Conservation (phyloP, 1,284 basidiomycete species). For the Volvariella surrecta region DNA sequence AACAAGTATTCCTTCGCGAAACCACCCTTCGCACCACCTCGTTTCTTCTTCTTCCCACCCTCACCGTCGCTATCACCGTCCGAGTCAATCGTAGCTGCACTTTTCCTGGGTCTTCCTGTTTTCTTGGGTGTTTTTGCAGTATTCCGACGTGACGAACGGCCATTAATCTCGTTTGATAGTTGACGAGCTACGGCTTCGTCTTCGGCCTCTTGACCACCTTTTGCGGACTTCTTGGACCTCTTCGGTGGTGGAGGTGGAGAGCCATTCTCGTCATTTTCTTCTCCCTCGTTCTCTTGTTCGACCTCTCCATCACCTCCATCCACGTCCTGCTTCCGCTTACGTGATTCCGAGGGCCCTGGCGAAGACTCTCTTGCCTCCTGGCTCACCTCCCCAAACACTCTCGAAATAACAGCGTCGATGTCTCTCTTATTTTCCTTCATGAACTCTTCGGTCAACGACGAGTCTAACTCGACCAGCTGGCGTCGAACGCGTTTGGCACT, state of each 20-base stretch:
- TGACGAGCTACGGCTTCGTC: constrained; percentile 68
- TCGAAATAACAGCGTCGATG: constrained; percentile 51
- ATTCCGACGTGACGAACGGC: constrained; percentile 41
- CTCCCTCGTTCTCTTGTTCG: constrained; percentile 22
- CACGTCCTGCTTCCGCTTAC: constrained; percentile 29
- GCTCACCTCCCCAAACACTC: constrained; percentile 53
- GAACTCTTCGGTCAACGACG: constrained; percentile 42
- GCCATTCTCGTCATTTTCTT: constrained; percentile 24
- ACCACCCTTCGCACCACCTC: constrained; percentile 49
- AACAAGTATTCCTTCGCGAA: constrained; percentile 73
- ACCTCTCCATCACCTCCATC: constrained; percentile 25
- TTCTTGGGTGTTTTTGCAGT: constrained; percentile 32
- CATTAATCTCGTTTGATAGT: constrained; percentile 64
- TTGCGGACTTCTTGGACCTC: constrained; percentile 31
- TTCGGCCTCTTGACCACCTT: constrained; percentile 35
- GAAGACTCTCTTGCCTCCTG: constrained; percentile 22
- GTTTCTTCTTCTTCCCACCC: constrained; percentile 27
- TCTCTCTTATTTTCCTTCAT: constrained; percentile 50
- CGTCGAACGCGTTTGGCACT: constrained; percentile 73
- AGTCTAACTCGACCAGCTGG: constrained; percentile 43
- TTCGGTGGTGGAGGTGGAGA: constrained; percentile 30
- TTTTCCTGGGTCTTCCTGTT: constrained; percentile 38
- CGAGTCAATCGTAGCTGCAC: constrained; percentile 46
- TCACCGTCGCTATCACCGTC: constrained; percentile 40
- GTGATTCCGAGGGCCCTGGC: constrained; percentile 19